Conservation (phyloP, 805 yeast genomes). For the Zygoascus flipseniorum region DNA sequence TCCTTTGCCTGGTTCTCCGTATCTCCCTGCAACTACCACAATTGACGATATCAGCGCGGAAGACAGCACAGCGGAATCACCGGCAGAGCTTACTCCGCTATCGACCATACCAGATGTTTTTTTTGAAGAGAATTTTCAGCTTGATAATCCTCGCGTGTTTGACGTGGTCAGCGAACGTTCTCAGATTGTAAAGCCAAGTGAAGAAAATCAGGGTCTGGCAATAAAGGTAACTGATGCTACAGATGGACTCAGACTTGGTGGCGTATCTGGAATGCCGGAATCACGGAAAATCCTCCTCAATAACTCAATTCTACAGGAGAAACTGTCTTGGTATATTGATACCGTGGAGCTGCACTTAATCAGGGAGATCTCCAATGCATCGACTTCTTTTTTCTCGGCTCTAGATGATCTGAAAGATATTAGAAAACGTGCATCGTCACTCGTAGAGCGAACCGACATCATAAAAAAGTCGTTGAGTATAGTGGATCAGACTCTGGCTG, state of each 20-base stretch:
- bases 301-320: slow-evolving; percentile 60
- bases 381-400: slow-evolving; percentile 77
- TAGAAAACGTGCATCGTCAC: slow-evolving; percentile 38
- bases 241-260: slow-evolving; percentile 13
- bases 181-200: slow-evolving; percentile 11
- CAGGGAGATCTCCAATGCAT: slow-evolving; percentile 73
- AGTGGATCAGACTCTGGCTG: slow-evolving; percentile 43
- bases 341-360: slow-evolving; percentile 74
- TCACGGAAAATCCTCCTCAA: slow-evolving; percentile 36
- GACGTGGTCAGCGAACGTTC: slow-evolving; percentile 60
- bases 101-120: slow-evolving; percentile 60
- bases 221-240: slow-evolving; percentile 12
- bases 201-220: slow-evolving; percentile 24
- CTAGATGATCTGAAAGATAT: slow-evolving; percentile 68
- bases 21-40: neutral
- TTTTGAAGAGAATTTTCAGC: slow-evolving; percentile 57
- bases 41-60: neutral
- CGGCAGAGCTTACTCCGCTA: slow-evolving; percentile 22
- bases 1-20: neutral
- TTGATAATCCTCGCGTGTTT: slow-evolving; percentile 85
- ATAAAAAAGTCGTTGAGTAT: slow-evolving; percentile 39
- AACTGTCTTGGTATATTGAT: slow-evolving; percentile 74
- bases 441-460: slow-evolving; percentile 39
- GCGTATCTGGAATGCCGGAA: slow-evolving; percentile 22
- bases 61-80: neutral